Conservation (phyloP, 1,139 yeast genomes). For the Saccharomyces uvarum region DNA sequence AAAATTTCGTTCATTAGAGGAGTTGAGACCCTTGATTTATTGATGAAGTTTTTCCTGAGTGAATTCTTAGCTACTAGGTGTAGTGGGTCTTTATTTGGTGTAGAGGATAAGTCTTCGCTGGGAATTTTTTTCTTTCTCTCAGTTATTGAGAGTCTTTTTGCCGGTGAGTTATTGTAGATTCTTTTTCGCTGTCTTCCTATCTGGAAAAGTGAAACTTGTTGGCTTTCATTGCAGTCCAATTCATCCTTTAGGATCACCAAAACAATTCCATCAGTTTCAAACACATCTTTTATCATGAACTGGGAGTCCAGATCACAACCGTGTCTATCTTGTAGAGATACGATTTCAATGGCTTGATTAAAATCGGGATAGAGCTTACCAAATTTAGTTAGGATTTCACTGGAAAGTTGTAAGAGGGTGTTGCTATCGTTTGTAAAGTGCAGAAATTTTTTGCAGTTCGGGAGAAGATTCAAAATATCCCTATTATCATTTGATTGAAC, state of each 20-base stretch:
- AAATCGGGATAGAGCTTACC: constrained; percentile 51
- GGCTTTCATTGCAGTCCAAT: constrained; percentile 17
- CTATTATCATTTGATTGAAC: constrained; percentile 1
- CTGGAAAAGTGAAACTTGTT: constrained; percentile 13
- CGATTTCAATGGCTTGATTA: constrained; percentile 44
- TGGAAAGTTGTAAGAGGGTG: constrained; percentile 40
- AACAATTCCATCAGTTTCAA: constrained; percentile 45
- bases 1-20: constrained; percentile 28
- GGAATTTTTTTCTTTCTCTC: not conserved
- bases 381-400: constrained; percentile 45
- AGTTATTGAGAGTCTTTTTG: not conserved
- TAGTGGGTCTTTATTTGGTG: not conserved
- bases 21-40: constrained; percentile 17
- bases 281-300: constrained; percentile 53
- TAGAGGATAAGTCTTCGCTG: not conserved
- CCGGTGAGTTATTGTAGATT: constrained; percentile 10
- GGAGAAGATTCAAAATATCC: constrained; percentile 10
- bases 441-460: constrained; percentile 42
- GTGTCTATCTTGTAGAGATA: constrained; percentile 53
- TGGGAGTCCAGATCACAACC: constrained; percentile 73
- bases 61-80: constrained; percentile 4
- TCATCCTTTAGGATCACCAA: constrained; percentile 46
- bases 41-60: constrained; percentile 9
- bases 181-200: constrained; percentile 13
- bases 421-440: constrained; percentile 48